Conservation (phyloP, 805 yeast genomes). For the Candida chilensis region DNA sequence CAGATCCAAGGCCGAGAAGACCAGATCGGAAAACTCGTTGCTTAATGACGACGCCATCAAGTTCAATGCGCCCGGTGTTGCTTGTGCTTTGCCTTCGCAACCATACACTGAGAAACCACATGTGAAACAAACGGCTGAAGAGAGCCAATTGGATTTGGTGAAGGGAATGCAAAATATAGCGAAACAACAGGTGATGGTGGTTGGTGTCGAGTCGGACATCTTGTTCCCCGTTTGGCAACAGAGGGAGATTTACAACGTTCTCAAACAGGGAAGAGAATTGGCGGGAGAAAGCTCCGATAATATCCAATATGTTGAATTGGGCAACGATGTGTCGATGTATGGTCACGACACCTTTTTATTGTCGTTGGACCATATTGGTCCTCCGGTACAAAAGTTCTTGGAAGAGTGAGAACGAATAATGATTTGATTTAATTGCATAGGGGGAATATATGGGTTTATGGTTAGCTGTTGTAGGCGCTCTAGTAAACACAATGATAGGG, state of each 20-base stretch:
- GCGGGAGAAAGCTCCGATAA: slow-evolving; percentile 22
- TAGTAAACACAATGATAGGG: too few relatives aligned
- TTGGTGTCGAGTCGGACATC: slow-evolving; percentile 91
- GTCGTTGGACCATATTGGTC: slow-evolving; percentile 73
- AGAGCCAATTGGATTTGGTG: slow-evolving; percentile 49
- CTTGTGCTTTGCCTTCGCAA: slow-evolving; percentile 32
- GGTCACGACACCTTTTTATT: slow-evolving; percentile 91
- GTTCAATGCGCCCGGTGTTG: slow-evolving; percentile 3
- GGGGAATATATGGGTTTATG: too few relatives aligned
- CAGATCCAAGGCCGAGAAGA: slow-evolving; percentile 29
- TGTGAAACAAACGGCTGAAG: slow-evolving; percentile 40
- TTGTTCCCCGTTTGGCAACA: slow-evolving; percentile 95
- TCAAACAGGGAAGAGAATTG: slow-evolving; percentile 25
- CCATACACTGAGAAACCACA: slow-evolving; percentile 48
- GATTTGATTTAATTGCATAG: too few relatives aligned
- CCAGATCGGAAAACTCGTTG: slow-evolving; percentile 18
- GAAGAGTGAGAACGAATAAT: too few relatives aligned
- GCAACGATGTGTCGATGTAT: slow-evolving; percentile 67
- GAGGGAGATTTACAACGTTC: slow-evolving; percentile 60
- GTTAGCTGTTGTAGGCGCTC: too few relatives aligned
- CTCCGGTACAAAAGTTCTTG: slow-evolving; percentile 60
- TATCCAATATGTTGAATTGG: slow-evolving; percentile 62
- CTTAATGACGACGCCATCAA: slow-evolving; percentile 7
- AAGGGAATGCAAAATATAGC: slow-evolving; percentile 58
- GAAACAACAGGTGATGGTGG: slow-evolving; percentile 59